Percentiles rank a stretch among this genome's conserved stretches.
phyloP scores from a whole-genome alignment of 228 moss, liverwort and hornwort genomes.

The Sphagnum magellanicum region DNA sequence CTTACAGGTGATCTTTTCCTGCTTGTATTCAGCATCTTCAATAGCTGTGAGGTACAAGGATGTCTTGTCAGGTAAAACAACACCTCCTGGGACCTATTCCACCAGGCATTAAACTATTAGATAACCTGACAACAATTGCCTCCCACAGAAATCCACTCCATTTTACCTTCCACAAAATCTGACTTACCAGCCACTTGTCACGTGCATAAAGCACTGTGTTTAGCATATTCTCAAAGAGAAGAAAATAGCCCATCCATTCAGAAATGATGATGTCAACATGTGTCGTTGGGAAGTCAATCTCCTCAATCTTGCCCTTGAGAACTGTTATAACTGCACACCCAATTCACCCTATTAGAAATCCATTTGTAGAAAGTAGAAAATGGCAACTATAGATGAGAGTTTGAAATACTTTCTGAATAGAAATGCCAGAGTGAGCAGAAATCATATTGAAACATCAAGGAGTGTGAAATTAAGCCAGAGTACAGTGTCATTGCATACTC shows the following conservation, averaged over 20 bases:
- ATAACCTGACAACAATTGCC: background rate
- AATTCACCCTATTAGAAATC: too few relatives aligned
- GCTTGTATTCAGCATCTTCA: conserved; percentile 96
- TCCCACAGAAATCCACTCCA: background rate
- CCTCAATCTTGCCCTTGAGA: conserved; percentile 94
- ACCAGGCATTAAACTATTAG: conserved; percentile 1
- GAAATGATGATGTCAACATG: conserved; percentile 95
- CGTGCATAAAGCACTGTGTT: conserved; percentile 92
- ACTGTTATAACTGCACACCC: conserved; percentile 72
- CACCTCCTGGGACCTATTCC: conserved; percentile 72
- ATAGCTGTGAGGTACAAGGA: conserved; percentile 88
- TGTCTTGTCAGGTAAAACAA: conserved; percentile 89
- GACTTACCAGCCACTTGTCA: conserved; percentile 92
- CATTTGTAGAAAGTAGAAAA: too few relatives aligned
- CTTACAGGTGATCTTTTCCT: conserved; percentile 96
- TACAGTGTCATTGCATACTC: too few relatives aligned
- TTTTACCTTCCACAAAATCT: background rate
- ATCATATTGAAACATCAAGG: background rate
- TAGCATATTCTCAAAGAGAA: conserved; percentile 96
- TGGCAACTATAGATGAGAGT: background rate
- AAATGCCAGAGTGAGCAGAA: background rate
- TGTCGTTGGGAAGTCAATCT: conserved; percentile 65
- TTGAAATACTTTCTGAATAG: background rate
- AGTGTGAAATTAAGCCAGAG: too few relatives aligned
- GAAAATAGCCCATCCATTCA: conserved; percentile 99